Conservation (phyloP, 1,284 basidiomycete species). For the Ustanciosporium gigantosporum region DNA sequence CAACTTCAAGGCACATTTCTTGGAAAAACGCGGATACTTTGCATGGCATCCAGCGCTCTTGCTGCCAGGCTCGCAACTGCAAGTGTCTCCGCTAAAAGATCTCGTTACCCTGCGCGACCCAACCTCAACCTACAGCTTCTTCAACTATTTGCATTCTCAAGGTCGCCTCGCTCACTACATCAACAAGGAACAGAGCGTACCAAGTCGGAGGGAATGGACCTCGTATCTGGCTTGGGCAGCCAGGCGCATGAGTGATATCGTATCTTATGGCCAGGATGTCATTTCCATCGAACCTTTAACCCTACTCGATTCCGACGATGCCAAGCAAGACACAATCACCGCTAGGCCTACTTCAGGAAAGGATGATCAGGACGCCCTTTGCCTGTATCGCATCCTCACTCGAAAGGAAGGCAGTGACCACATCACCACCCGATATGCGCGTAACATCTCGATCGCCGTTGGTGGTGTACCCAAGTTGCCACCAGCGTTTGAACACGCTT, state of each 20-base stretch:
- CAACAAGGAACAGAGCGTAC: conserved; percentile 57
- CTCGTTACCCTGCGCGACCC: conserved; percentile 59
- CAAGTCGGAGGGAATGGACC: conserved; percentile 59
- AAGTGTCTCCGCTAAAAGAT: conserved; percentile 60
- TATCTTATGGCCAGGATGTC: conserved; percentile 51
- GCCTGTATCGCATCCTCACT: conserved; percentile 37
- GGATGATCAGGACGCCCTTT: conserved; percentile 19
- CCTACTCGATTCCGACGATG: conserved; percentile 12
- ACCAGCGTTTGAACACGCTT: conserved; percentile 31
- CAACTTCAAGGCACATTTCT: conserved; percentile 45
- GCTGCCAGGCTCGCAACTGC: conserved; percentile 57
- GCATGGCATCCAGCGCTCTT: conserved; percentile 59
- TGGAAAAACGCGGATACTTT: conserved; percentile 54
- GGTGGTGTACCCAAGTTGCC: conserved; percentile 53
- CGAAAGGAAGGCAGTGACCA: conserved; percentile 17
- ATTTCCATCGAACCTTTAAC: conserved; percentile 48
- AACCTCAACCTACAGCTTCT: conserved; percentile 56
- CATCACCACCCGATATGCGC: conserved; percentile 23
- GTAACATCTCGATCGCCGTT: conserved; percentile 53
- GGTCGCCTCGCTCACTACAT: conserved; percentile 56
- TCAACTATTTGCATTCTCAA: conserved; percentile 57
- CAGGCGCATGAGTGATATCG: conserved; percentile 45
- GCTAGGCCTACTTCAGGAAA: conserved; percentile 9
- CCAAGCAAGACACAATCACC: conserved; percentile 17
- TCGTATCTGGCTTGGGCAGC: conserved; percentile 60